Conservation (phyloP, 371 early-diverging fungal species). For the Synchytrium microbalum region DNA sequence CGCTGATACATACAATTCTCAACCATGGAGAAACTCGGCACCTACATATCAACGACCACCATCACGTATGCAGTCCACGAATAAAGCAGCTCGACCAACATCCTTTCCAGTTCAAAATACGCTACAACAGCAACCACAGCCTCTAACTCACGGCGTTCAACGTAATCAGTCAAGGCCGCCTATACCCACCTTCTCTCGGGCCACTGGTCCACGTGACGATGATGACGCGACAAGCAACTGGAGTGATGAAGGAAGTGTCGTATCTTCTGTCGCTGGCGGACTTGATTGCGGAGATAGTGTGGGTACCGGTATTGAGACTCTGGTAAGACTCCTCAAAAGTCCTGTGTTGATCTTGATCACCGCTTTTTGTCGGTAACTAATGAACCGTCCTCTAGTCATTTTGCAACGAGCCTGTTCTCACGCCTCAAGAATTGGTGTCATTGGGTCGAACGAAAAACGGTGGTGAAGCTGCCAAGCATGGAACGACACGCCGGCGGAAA, state of each 20-base stretch:
- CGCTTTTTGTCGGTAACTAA: neutral
- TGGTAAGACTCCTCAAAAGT: neutral
- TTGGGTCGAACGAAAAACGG: conserved; percentile 25
- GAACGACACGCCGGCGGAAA: conserved; percentile 7
- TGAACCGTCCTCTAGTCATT: conserved; percentile 23
- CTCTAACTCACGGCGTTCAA: no score
- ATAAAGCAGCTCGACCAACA: neutral
- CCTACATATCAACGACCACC: neutral
- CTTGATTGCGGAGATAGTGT: neutral
- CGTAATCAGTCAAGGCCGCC: neutral
- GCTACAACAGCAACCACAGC: neutral
- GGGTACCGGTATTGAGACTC: conserved; percentile 1
- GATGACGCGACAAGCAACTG: neutral
- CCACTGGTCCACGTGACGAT: neutral
- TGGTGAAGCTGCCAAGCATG: conserved; percentile 11
- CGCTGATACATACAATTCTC: neutral
- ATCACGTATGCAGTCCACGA: neutral
- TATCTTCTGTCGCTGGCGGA: neutral
- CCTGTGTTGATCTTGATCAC: neutral
- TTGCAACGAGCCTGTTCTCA: conserved; percentile 39
- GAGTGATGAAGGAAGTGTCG: neutral
- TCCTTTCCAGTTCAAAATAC: neutral
- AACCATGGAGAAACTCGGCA: neutral
- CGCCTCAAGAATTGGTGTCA: conserved; percentile 33
- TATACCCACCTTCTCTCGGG: neutral